Base-by-base conservation (phyloP, 2,329 filamentous ascomycete species). In the Septoria linicola region DNA sequence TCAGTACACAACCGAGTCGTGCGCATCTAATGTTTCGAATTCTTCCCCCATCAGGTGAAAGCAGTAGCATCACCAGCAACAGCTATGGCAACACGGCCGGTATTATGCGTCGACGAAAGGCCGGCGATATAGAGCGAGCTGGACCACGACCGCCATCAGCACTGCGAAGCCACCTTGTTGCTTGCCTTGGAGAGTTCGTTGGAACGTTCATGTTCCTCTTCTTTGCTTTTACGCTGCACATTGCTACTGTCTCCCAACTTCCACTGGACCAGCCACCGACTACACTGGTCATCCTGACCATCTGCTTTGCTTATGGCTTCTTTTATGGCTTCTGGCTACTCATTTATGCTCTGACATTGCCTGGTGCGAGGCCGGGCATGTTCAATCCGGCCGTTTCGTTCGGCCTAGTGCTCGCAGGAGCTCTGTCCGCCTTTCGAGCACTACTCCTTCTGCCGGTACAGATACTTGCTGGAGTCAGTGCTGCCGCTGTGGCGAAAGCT, bases 171-270 rank as follows among this genome's bases (percentile, higher is more conserved):
- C 55, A 63, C 36, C 57, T 64, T 46, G 50, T 65, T 23, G 61
- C 62, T 1, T 41, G 50, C 34, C 21, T 64, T 7, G 62, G 62
- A 20, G 67, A 70, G 42, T 69, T 68, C 36, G 61, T 68, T 8
- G 67, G 67, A 1, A 70, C 67, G 2, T 66, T 64, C 21, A 60
- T 67, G 59, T 69, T 68, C 57, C 61, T 69, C 20, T 68, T 63
- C 58, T 63, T 68, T 34, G 67, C 65, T 13, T 66, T 68, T 45
- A 51, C 62, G 1, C 57, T 63, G 17, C 62, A 64, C 19, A 42
- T 51, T 7, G 63, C 65, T 51, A 46, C 65, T 2, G 59, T 62
- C 8, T 54, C 61, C 0, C 60, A 61, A 19, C 55, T 60, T 3
- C 53, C 53, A 11, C 50, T 57, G 0, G 46, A 39, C 11, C 60